Base-by-base conservation (phyloP, 2,329 filamentous ascomycete species). In the Trematosphaeria pertusa region DNA sequence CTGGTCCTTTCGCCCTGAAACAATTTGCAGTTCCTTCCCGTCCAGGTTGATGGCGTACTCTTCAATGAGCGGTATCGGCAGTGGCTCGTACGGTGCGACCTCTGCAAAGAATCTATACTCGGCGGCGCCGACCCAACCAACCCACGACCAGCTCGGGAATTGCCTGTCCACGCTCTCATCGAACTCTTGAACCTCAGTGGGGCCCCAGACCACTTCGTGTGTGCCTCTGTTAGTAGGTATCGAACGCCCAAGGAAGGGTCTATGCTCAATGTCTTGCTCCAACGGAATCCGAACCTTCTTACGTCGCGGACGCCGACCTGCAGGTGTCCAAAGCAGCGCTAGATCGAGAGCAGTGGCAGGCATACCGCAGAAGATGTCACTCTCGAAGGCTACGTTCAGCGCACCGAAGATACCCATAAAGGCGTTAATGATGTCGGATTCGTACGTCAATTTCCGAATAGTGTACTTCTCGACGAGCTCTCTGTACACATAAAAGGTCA, bases 111-210 rank as follows among this genome's bases (percentile, higher is more conserved):
- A n/a, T n/a, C 30, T 7, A 32, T 32, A 32, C 5, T 32, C 34
- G 14, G 20, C 34, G 19, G 19, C 6, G 34, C 34, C 34, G 34
- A 12, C 19, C 34, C 34, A 36, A 7, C 34, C 34, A 7, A n/a
- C 19, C 34, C 34, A 36, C 10, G 34, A 36, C 34, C 34, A 36
- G 34, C 34, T 36, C 5, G 34, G 34, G 34, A 36, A 36, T 36
- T 17, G 34, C 5, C 11, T 9, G 15, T 36, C 34, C 5, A 18
- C 9, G 10, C 17, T n/a, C 14, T 19, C 20, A 22, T 5, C 34
- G 7, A 11, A 36, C 7, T 11, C 15, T 8, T 10, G 9, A 8
- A 36, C 12, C 6, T 9, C 12, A n/a, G 11, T 36, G 8, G 5
- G 30, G 5, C 8, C 30, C 30, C n/a, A 11, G 30, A 14, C 34